Evolutionary conservation across 495 filamentous ascomycete species (phyloP), one percentile per base, ranked within the genome.

Genomic region (Aspergillus sclerotioniger): DNA sequence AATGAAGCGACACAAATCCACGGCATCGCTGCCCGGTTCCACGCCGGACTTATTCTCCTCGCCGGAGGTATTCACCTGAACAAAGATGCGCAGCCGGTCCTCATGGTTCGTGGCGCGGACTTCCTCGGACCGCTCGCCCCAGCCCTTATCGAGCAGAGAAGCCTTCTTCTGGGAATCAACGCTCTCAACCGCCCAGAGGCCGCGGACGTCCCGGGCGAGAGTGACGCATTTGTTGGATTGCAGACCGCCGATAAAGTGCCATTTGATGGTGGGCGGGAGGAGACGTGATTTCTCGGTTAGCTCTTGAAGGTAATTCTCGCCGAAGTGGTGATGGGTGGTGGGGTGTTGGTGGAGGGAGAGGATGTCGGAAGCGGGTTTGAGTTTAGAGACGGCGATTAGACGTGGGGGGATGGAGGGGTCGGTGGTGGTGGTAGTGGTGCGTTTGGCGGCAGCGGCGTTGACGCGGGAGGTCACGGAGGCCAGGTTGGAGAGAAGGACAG

Each of bases 251-350:
- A 97, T 98, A 71, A 97, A 96, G 67, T 98, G 94, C 94, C 94
- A 98, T 53, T 82, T 79, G 54, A 98, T 89, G 17, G 76, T 81
- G 0, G 89, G 85, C 0, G 94, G 94, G 6, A 98, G 83, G 17
- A 91, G 64, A 9, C 81, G 77, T 10, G 92, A 88, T 74, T 98
- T 98, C 70, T 93, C 85, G 50, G 83, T 76, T 43, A 98, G 85
- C 68, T 98, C 94, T 75, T 97, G 92, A 13, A 89, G 81, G 78
- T 98, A 98, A 76, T 98, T 98, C 74, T 98, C 94, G 60, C 94
- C 94, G 71, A 97, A 97, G 73, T 98, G 91, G 51, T 78, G 62
- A 43, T 96, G 92, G 0, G 65, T 47, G 17, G 77, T 70, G 0
- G 80, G 78, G 1, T 80, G 63, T 57, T 84, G 75, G 76, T 95